These are phyloP conservation scores for Phyllachora maydis DNA, from an alignment of 2,329 filamentous ascomycete species.

Conservation along the genomic window DNA sequence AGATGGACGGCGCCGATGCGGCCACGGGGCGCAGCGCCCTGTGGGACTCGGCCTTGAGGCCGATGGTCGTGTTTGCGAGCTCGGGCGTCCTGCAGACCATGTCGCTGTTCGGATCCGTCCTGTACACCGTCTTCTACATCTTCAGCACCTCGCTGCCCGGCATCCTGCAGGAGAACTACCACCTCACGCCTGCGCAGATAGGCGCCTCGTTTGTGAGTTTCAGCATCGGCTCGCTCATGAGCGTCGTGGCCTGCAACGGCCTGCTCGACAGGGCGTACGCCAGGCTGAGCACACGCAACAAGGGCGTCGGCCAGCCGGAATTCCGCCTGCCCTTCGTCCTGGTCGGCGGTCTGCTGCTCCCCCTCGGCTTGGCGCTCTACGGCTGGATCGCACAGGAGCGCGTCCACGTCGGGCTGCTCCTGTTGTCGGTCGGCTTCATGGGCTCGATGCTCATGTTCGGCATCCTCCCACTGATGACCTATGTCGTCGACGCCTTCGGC, in stretches of 20 bases:
- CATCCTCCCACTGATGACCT: constrained; percentile 28
- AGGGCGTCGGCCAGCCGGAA: constrained; percentile 25
- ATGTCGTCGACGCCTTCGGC: constrained; percentile 35
- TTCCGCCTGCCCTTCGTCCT: constrained; percentile 30
- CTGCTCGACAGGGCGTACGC: constrained; percentile 32
- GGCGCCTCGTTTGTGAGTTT: constrained; percentile 33
- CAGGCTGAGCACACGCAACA: constrained; percentile 16
- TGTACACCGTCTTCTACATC: constrained; percentile 31
- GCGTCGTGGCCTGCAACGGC: constrained; percentile 25
- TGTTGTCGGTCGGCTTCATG: constrained; percentile 20
- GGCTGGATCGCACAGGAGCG: constrained; percentile 26
- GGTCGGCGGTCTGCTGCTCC: constrained; percentile 22
- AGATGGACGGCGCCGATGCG: constrained; percentile 7
- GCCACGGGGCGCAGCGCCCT: constrained; percentile 11
- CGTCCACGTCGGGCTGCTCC: constrained; percentile 19
- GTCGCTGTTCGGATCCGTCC: constrained; percentile 22
- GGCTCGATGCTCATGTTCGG: constrained; percentile 23
- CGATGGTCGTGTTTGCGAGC: constrained; percentile 21
- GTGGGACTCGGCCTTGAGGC: constrained; percentile 20
- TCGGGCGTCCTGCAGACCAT: constrained; percentile 30
- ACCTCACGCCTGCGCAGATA: constrained; percentile 25
- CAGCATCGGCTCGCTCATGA: constrained; percentile 26
- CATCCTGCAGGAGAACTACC: constrained; percentile 25
- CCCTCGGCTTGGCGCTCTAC: constrained; percentile 21
- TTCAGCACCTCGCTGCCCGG: constrained; percentile 29